These are phyloP conservation scores for Gossypium rotundifolium DNA, from an alignment of 345 rosid species.

Conservation along the genomic window DNA sequence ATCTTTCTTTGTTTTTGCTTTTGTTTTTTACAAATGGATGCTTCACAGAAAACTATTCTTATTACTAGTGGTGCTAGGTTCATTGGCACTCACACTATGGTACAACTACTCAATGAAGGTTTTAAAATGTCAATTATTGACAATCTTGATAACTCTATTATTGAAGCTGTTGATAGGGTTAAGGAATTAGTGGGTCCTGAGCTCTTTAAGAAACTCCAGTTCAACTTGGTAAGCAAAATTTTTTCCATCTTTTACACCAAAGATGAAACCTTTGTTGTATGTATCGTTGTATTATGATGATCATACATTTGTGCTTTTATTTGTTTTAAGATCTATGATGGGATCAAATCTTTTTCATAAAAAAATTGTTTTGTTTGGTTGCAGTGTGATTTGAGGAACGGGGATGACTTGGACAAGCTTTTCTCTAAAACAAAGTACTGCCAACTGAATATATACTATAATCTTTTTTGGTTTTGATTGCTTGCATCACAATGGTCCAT, in stretches of 20 bases:
- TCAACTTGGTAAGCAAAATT: constrained; percentile 45
- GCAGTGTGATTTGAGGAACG: constrained; percentile 86
- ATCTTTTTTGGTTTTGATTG: not conserved
- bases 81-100: constrained; percentile 82
- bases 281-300: not conserved
- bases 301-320: not conserved
- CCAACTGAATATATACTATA: not conserved
- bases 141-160: constrained; percentile 69
- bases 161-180: constrained; percentile 74
- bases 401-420: constrained; percentile 75
- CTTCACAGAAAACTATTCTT: constrained; percentile 48
- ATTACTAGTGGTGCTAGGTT: constrained; percentile 97
- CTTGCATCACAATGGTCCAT: not conserved
- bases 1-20: no score
- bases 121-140: constrained; percentile 78
- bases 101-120: constrained; percentile 73
- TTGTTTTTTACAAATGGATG: constrained; percentile 21
- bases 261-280: not conserved
- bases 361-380: constrained; percentile 13
- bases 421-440: constrained; percentile 58
- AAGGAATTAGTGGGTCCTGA: constrained; percentile 70
- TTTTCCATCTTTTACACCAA: not conserved
- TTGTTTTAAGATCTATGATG: not conserved
- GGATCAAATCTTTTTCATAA: not conserved
- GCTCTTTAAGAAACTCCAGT: constrained; percentile 61